Evolutionary conservation across 306 rosid genomes (phyloP).

Genomic region (Boehmeria nivea): DNA sequence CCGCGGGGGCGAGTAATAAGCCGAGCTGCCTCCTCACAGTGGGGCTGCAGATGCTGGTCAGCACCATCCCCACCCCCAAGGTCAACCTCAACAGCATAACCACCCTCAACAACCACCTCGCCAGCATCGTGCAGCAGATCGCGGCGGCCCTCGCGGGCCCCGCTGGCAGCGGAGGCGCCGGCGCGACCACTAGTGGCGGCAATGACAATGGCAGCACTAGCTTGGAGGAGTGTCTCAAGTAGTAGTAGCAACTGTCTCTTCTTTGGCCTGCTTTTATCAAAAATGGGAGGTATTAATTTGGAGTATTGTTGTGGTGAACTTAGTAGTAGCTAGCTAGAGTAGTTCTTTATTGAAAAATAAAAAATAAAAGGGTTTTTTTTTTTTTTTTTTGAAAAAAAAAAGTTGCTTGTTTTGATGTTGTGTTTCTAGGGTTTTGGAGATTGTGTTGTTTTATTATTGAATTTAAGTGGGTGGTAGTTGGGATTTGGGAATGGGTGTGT

Average conservation of each 20-base stretch:
- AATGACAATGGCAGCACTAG: constrained; percentile 17
- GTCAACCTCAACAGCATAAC: constrained; percentile 72
- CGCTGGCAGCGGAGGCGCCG: neutral
- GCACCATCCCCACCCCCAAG: constrained; percentile 73
- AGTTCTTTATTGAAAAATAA: neutral
- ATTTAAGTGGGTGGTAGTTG: constrained; percentile 19
- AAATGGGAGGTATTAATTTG: too few relatives aligned
- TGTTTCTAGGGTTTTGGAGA: constrained; percentile 1
- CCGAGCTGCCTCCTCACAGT: constrained; percentile 69
- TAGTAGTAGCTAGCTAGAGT: neutral
- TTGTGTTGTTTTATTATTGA: neutral
- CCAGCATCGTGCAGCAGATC: constrained; percentile 77
- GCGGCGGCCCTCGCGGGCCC: constrained; percentile 41
- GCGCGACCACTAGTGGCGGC: neutral
- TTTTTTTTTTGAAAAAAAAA: too few relatives aligned
- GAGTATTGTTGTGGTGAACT: neutral
- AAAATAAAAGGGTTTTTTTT: neutral
- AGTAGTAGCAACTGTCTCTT: neutral
- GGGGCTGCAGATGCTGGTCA: constrained; percentile 77
- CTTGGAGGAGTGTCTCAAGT: neutral
- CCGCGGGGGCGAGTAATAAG: neutral
- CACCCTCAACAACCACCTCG: constrained; percentile 75
- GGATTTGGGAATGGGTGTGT: constrained; percentile 9
- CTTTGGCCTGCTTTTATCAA: neutral
- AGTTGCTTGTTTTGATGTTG: too few relatives aligned